These are phyloP conservation scores for Suillus alpinus DNA, from an alignment of 768 basidiomycete species.

Conservation along the genomic window DNA sequence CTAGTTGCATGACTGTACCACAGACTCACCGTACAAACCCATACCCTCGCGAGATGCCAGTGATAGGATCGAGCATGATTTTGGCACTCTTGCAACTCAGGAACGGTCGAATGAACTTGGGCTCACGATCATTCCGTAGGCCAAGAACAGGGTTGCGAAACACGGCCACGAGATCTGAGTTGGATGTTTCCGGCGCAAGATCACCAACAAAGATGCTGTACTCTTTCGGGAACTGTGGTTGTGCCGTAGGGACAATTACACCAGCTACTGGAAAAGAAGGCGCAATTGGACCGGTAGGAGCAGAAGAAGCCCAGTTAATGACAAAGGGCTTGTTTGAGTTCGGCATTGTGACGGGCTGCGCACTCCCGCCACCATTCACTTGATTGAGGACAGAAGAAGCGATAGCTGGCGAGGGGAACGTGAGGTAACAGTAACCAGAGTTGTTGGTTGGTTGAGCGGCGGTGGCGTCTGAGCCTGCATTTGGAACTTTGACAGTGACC, in stretches of 20 bases:
- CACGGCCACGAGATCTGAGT: constrained; percentile 92
- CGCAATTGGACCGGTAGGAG: constrained; percentile 34
- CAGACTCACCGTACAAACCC: constrained; percentile 80
- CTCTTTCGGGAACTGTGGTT: constrained; percentile 74
- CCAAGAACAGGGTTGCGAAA: constrained; percentile 89
- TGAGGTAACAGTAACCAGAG: constrained; percentile 85
- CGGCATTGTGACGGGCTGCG: constrained; percentile 67
- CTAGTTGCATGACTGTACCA: not conserved
- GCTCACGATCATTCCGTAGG: constrained; percentile 80
- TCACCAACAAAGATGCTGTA: constrained; percentile 96
- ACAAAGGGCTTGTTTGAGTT: constrained; percentile 82
- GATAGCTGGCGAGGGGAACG: constrained; percentile 70
- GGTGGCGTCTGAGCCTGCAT: constrained; percentile 51
- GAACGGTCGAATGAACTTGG: constrained; percentile 87
- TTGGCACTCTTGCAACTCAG: constrained; percentile 92
- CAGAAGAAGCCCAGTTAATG: constrained; percentile 69
- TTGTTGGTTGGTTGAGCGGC: constrained; percentile 70
- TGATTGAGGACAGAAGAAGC: constrained; percentile 71
- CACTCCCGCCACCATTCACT: constrained; percentile 47
- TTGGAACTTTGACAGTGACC: constrained; percentile 69
- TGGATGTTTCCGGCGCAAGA: constrained; percentile 88
- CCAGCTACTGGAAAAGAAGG: constrained; percentile 28
- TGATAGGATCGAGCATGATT: constrained; percentile 90
- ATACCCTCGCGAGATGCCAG: constrained; percentile 86
- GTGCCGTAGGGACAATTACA: constrained; percentile 26